Base-by-base conservation (phyloP, 1,284 basidiomycete genomes). In the Trichosporon inkin region DNA sequence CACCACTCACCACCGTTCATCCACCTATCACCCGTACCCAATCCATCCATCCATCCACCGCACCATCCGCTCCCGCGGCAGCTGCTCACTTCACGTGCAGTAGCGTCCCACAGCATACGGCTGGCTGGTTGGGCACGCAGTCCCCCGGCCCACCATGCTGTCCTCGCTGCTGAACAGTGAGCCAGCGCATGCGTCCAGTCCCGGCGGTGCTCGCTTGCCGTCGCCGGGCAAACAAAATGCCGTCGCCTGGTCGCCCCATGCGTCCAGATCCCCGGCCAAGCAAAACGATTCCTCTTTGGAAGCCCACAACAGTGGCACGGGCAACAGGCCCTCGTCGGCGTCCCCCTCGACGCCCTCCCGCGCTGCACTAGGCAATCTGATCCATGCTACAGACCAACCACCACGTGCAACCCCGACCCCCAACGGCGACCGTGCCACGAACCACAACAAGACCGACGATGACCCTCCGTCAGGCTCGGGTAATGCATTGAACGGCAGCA, bases 311-410 rank as follows among this genome's bases (percentile, higher is more conserved):
- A 22, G 28, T n/a, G 44, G 44, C 24, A 49, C 28, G 44, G 28
- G 28, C 16, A 24, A 22, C n/a, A 16, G 24, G 24, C 6, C 44
- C 28, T 49, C 44, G 28, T 49, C 44, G 44, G 24, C 44, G 44
- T 41, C 54, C 39, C 28, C 54, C 8, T 40, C 38, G 22, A 62
- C 61, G 14, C 61, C 61, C 19, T 55, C 61, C 14, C 56, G 61
- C 44, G 40, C 57, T 24, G 41, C 56, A 13, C 51, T 62, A 16
- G 28, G 34, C 47, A 58, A 58, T 40, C 40, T 62, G 17, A 54
- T 62, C 38, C 52, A 62, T 49, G 44, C 56, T 13, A 28, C 32
- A n/a, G 54, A 62, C 54, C 44, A 58, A n/a, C 38, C 56, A 19
- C 57, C 61, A 6, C 47, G 49, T 55, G 38, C 44, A 17, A 49